Evolutionary conservation across 2,329 filamentous ascomycete genomes (phyloP), one percentile per base, ranked within the genome.

Genomic region (Bretziella fagacearum): DNA sequence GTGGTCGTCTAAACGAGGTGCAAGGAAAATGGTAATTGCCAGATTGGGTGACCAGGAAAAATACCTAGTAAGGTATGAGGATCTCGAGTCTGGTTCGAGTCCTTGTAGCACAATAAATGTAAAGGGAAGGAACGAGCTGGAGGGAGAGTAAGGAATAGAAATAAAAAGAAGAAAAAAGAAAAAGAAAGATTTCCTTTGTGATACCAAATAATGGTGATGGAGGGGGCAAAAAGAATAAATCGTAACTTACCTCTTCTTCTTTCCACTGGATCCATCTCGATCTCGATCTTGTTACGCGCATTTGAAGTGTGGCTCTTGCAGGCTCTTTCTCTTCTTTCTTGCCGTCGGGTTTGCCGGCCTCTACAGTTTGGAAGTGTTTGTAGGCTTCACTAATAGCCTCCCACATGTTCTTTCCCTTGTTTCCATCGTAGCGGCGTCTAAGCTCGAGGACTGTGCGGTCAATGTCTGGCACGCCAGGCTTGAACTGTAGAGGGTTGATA

Each of bases 331-430:
- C 17, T 10, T 30, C 26, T 17, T 43, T 43, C 40, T 43, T 39
- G 17, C 35, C 35, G 7, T 39, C 35, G 4, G 35, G 35, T 20
- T 39, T 39, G 15, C 18, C 6, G 4, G 40, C 40, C 40, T 30
- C 40, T 7, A 13, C 15, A 25, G 18, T 11, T 11, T 43, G 26
- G 25, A 20, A 30, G 10, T 52, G 48, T 11, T 55, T 55, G 51
- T 63, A 74, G 48, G 67, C 64, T 4, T 55, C 56, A 42, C 65
- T 63, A 49, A 76, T 73, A 32, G 63, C 61, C 20, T 71, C 65
- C 72, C 72, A 76, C 70, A 75, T 75, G 27, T 71, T 69, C 52
- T 71, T 70, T 13, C 72, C 71, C 53, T 70, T 71, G 44, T 65
- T 62, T 17, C 64, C 54, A 13, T 64, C 59, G 53, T 66, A 63